A percentile compares a stretch with the other conserved stretches of the same genome.
Conservation (phyloP, 192 early-diverging fungal genomes). For the Rhizophlyctis rosea region DNA sequence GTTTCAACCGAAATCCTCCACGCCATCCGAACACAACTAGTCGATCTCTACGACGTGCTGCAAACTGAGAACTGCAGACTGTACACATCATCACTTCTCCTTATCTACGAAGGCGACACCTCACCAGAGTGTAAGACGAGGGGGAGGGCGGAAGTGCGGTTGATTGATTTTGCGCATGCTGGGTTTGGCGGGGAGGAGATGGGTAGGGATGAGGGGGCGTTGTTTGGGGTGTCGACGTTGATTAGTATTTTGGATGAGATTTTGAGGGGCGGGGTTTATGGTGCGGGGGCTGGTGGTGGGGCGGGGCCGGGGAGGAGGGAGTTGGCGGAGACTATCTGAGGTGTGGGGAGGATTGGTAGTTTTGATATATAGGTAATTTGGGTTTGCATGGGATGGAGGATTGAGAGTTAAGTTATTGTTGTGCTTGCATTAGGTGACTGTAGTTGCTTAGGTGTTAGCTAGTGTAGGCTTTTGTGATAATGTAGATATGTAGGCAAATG, state of each 20-base stretch:
- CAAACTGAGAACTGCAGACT: conserved; percentile 56
- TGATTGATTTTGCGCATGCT: conserved; percentile 93
- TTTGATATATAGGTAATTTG: not conserved
- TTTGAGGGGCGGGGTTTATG: conserved; percentile 6
- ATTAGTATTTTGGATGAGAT: conserved; percentile 52
- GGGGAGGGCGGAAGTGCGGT: conserved; percentile 40
- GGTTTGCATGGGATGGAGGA: not conserved
- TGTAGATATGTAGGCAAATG: not conserved
- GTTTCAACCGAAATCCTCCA: conserved; percentile 2
- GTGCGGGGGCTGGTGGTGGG: too few species aligned
- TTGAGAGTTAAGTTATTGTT: not conserved
- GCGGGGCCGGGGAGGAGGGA: too few species aligned
- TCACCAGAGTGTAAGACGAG: too few species aligned
- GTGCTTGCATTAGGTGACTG: not conserved
- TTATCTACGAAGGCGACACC: conserved; percentile 74
- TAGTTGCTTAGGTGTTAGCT: too few species aligned
- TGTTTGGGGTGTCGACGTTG: conserved; percentile 64
- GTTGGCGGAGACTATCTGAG: too few species aligned
- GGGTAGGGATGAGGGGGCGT: conserved; percentile 65
- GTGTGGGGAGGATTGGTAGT: too few species aligned
- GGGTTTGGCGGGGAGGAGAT: conserved; percentile 46
- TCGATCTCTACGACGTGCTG: conserved; percentile 55
- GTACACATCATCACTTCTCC: conserved; percentile 69
- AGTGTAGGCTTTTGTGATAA: not conserved
- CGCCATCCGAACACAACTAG: conserved; percentile 1